Percentiles rank a stretch among this genome's conserved stretches.
These are phyloP conservation scores for Strobilomyces confusus DNA, from an alignment of 768 basidiomycete species.

Conservation along the genomic window DNA sequence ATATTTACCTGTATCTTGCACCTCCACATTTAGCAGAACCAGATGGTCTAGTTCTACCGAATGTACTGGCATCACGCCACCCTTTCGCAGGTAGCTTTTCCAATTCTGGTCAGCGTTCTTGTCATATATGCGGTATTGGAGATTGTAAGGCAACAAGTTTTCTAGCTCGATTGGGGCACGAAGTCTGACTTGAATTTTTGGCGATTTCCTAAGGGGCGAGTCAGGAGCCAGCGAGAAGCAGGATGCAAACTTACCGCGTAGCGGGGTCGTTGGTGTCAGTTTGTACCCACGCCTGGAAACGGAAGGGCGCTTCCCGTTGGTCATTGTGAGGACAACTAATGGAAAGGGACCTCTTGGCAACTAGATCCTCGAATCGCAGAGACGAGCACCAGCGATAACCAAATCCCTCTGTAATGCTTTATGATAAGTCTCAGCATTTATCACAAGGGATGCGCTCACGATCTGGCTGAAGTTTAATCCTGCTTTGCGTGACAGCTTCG, in stretches of 20 bases:
- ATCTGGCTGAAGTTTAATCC: conserved; percentile 86
- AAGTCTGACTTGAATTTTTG: conserved; percentile 79
- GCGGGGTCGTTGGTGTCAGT: conserved; percentile 58
- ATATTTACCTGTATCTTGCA: conserved; percentile 83
- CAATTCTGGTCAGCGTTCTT: conserved; percentile 93
- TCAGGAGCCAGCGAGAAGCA: conserved; percentile 1
- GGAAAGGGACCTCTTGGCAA: conserved; percentile 64
- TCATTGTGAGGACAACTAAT: conserved; percentile 84
- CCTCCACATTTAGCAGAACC: conserved; percentile 80
- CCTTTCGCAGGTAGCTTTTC: conserved; percentile 88
- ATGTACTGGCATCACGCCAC: conserved; percentile 95
- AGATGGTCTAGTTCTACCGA: conserved; percentile 90
- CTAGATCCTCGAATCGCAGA: conserved; percentile 85
- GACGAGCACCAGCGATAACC: conserved; percentile 92
- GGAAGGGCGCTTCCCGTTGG: conserved; percentile 81
- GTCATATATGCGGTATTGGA: conserved; percentile 96
- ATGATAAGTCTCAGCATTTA: conserved; percentile 1
- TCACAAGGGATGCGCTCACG: conserved; percentile 49
- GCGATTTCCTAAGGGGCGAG: conserved; percentile 58
- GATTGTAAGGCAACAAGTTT: conserved; percentile 89
- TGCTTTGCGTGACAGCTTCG: conserved; percentile 77
- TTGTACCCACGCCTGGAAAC: conserved; percentile 89
- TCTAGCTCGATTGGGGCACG: conserved; percentile 94
- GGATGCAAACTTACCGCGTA: conserved; percentile 43
- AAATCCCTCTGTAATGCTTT: conserved; percentile 69